phyloP scores from a whole-genome alignment of 306 rosid genomes.

The Heteromeles arbutifolia region DNA sequence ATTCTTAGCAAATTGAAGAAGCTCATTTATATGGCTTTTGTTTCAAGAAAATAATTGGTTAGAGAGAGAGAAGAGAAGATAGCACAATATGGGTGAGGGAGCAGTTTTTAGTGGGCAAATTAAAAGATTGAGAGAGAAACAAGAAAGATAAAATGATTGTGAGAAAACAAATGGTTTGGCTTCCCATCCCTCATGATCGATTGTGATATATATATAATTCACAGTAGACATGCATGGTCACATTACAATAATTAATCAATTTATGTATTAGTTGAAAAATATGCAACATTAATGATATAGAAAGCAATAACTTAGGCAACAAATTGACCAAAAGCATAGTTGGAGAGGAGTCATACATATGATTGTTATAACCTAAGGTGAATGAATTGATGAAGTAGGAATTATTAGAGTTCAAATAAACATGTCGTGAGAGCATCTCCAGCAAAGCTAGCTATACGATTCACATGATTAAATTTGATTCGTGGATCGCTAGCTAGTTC shows the following conservation, averaged over 20 bases:
- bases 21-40: not conserved
- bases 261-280: not conserved
- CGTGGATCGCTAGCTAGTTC: too few relatives aligned
- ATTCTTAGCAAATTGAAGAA: not conserved
- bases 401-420: not conserved
- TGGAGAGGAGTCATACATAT: too few relatives aligned
- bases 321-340: not conserved
- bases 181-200: constrained; percentile 27
- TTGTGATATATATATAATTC: not conserved
- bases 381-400: too few relatives aligned
- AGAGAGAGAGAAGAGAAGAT: constrained; percentile 19
- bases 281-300: not conserved
- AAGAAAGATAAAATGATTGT: constrained; percentile 36
- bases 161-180: constrained; percentile 17
- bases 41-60: not conserved
- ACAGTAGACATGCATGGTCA: not conserved
- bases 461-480: too few relatives aligned
- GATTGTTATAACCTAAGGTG: too few relatives aligned
- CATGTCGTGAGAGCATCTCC: not conserved
- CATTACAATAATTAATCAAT: not conserved
- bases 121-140: not conserved
- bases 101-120: constrained; percentile 20
- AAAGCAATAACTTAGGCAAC: not conserved
- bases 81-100: constrained; percentile 11
- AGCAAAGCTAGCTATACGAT: too few relatives aligned